phyloP scores from a whole-genome alignment of 2,329 filamentous ascomycete species.

The Trichoderma asperellum region DNA sequence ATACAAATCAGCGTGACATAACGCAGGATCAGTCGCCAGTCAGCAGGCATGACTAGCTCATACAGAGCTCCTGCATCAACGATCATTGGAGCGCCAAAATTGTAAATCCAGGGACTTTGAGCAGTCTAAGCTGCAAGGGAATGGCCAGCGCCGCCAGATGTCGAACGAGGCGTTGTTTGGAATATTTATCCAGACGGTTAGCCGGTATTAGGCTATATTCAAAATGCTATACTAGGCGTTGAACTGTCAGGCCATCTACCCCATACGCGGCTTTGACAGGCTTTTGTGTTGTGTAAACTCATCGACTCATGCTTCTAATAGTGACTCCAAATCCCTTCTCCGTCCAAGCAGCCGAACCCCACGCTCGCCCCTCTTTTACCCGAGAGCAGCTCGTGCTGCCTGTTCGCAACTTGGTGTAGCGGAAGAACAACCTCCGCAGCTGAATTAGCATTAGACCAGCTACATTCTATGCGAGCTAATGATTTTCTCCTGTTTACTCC shows the following conservation, averaged over 20 bases:
- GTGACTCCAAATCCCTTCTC: not conserved
- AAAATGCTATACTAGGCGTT: not conserved
- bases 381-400: not conserved
- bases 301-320: not conserved
- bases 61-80: not conserved
- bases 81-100: slow-evolving; percentile 22
- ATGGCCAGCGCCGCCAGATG: not conserved
- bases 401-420: not conserved
- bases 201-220: slow-evolving; percentile 16
- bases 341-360: not conserved
- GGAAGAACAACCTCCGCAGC: not conserved
- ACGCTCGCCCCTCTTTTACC: slow-evolving; percentile 25
- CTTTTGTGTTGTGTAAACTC: not conserved
- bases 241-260: not conserved
- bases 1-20: not conserved
- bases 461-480: not conserved
- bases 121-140: slow-evolving; percentile 3
- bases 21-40: not conserved
- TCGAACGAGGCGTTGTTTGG: not conserved
- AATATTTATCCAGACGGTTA: slow-evolving; percentile 21
- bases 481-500: not conserved
- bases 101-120: not conserved
- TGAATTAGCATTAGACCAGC: not conserved
- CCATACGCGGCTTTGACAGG: not conserved
- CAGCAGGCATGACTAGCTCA: slow-evolving; percentile 4